Evolutionary conservation across 2,329 filamentous ascomycete species (phyloP), one percentile per base, ranked within the genome.

Genomic region (Gremmenia infestans): DNA sequence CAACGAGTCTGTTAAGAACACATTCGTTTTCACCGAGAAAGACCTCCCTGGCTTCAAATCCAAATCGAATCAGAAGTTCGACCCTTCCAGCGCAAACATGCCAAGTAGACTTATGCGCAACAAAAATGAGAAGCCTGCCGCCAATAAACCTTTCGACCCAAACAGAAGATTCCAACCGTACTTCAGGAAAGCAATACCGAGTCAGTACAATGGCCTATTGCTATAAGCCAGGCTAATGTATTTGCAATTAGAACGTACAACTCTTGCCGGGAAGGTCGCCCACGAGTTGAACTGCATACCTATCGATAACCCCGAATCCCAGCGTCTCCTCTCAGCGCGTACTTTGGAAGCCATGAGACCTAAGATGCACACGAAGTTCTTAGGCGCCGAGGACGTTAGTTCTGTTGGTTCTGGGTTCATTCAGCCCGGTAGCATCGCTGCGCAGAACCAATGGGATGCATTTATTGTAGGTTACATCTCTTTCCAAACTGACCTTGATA

Each of bases 1-100:
- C 23, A 81, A 83, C 42, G 70, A 76, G 43, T 74, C 81, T n/a
- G 83, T 93, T 36, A 83, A 83, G 67, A 97, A 96, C 72, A 94
- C 91, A 19, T 96, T 88, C 70, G 78, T 97, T 55, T 99, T 99
- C 69, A 91, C 88, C 42, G 94, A 99, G 73, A 91, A 96, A 71
- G 91, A 97, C 67, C 80, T 96, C 22, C 89, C 91, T 0, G 89
- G 89, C 39, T 91, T 85, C 73, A 81, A 81, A 64, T 76, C 76
- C 17, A 81, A 79, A 70, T 81, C 81, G 67, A 81, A 78, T 65
- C 73, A 74, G 48, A 76, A 79, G 50, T 76, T 78, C n/a, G 79
- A 82, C 52, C 79, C 80, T 8, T 73, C 81, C 3, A 80, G 78
- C 46, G 79, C 77, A 17, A 80, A 83, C 52, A 83, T 87, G 57